Base-by-base conservation (phyloP, 306 rosid species). In the Comarum palustre region DNA sequence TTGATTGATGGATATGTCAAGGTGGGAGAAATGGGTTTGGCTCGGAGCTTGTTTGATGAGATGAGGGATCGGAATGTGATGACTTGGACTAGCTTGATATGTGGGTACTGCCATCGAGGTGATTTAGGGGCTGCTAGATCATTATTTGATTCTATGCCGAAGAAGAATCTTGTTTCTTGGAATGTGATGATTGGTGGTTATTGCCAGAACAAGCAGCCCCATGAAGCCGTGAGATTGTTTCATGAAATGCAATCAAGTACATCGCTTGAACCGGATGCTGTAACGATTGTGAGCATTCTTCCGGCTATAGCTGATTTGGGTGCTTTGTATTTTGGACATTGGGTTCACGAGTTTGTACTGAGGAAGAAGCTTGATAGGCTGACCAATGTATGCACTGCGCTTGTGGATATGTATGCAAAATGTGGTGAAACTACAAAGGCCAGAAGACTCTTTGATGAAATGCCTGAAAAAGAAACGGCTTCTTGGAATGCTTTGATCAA, bases 401-500 rank as follows among this genome's bases (percentile, higher is more conserved):
- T 89, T 31, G 43, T 87, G 43, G 88, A 89, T 76, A 87, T 89
- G 92, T 87, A 87, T 71, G 90, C 92, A 47, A 91, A 91, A 83
- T 87, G 89, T 78, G 91, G 97, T 14, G 92, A 89, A 69, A 79
- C 80, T 29, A 51, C 7, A 17, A 82, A 66, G 77, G 93, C 91
- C 4, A 86, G 71, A 74, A 71, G 27, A 48, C 65, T 85, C 50
- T 91, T 89, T 39, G 79, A 81, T 34, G 78, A 51, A 75, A 87
- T 80, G 76, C 68, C 75, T 63, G 76, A 78, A 70, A 89, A 77
- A 47, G 90, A 75, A 81, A 82, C 78, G 0, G 75, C 87, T 82
- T 76, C 88, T 8, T 91, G 92, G 96, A 91, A 91, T 87, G 96
- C 97, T 47, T 54, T 89, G 81, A 89, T 91, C 73, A 81, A 86